Conservation (phyloP, 106 monocot species). For the Narthecium ossifragum region DNA sequence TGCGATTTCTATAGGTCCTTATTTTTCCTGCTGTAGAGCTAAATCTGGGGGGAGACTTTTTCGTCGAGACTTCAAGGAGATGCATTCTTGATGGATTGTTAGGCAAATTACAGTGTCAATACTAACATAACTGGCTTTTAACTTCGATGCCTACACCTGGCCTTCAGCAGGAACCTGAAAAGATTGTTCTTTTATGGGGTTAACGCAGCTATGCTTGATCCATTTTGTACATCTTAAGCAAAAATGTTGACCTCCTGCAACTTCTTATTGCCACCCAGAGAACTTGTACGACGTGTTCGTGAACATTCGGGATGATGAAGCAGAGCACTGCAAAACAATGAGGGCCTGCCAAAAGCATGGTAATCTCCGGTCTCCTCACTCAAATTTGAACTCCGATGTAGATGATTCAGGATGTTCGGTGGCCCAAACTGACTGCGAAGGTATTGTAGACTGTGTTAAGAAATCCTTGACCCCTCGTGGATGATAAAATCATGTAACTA, state of each 20-base stretch:
- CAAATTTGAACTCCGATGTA: conserved; percentile 17
- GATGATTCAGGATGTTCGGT: conserved; percentile 29
- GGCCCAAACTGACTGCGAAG: conserved; percentile 45
- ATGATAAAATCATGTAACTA: neutral
- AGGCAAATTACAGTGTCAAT: too few species aligned
- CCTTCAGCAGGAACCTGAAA: neutral
- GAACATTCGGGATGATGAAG: conserved; percentile 88
- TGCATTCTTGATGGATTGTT: too few species aligned
- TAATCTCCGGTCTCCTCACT: conserved; percentile 81
- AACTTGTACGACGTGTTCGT: conserved; percentile 92
- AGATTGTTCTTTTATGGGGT: neutral
- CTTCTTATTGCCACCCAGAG: conserved; percentile 28
- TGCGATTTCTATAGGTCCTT: too few species aligned
- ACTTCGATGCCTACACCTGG: too few species aligned
- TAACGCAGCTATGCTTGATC: too few species aligned
- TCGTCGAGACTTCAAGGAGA: too few species aligned
- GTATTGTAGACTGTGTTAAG: conserved; percentile 64
- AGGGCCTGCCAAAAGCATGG: conserved; percentile 86
- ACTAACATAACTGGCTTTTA: too few species aligned
- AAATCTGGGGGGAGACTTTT: too few species aligned
- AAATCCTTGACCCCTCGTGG: conserved; percentile 28
- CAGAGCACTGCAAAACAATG: conserved; percentile 97
- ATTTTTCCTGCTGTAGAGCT: too few species aligned
- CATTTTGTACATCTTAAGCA: neutral
- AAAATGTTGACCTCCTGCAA: too few species aligned